Evolutionary conservation across 495 filamentous ascomycete genomes (phyloP), one percentile per base, ranked within the genome.

Genomic region (Pseudevernia furfuracea): DNA sequence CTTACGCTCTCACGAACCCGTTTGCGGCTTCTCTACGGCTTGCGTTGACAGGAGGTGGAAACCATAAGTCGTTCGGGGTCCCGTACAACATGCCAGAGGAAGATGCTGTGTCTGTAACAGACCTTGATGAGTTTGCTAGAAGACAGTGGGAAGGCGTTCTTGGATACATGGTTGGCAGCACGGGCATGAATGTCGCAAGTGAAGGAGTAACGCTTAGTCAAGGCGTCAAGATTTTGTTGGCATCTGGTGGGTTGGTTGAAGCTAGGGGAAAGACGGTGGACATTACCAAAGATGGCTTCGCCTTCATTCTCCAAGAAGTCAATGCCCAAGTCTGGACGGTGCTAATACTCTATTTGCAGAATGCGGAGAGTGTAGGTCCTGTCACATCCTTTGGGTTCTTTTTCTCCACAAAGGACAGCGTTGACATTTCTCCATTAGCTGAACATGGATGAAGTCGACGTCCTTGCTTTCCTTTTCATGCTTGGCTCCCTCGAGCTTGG

Each of bases 261-360:
- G 77, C 82, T 17, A 78, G 79, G 43, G 81, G 80, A 39, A 77
- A 79, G 21, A 81, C 77, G 44, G 79, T 83, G 25, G 82, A 80
- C 4, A 98, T 98, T 66, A 97, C 95, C 1, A 84, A 96, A 72
- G 84, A 87, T 23, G 94, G 94, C 8, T 98, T 98, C 71, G 89
- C 89, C 1, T 98, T 98, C 67, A 81, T 98, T 14, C 78, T 98
- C 0, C 94, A 97, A 70, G 94, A 96, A 70, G 85, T 92, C 65
- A 97, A 96, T 71, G 90, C 92, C 7, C 94, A 98, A 73, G 91
- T 98, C 53, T 98, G 94, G 94, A 89, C 90, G 36, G 82, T 98
- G 32, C 80, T 98, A 9, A 88, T 98, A 43, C 86, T 96, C 38
- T 97, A 96, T 77, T 86, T 97, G 37, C 87, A 96, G 64, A 88